Evolutionary conservation across 1,139 yeast species (phyloP).

Genomic region (Petasospora fabianii): DNA sequence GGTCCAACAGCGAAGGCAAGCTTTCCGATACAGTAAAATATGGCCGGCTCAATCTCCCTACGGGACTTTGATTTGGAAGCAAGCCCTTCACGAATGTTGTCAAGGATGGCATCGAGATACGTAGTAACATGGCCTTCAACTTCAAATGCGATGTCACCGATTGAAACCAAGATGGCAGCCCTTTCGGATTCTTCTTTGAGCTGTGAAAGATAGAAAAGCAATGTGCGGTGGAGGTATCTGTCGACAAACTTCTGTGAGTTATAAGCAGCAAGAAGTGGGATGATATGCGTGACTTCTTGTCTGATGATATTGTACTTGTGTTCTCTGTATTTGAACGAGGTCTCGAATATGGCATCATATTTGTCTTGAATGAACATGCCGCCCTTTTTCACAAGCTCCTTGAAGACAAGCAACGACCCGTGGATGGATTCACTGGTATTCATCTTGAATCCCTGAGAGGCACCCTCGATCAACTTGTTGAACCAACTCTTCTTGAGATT

Average conservation of each 20-base stretch:
- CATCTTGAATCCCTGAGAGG: constrained; percentile 45
- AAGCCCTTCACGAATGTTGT: constrained; percentile 79
- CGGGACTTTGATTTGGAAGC: constrained; percentile 45
- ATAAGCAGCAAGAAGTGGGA: constrained; percentile 80
- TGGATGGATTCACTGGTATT: constrained; percentile 69
- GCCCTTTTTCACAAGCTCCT: constrained; percentile 69
- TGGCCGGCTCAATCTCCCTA: constrained; percentile 79
- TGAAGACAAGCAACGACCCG: constrained; percentile 78
- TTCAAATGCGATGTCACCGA: constrained; percentile 81
- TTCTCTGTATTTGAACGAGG: constrained; percentile 69
- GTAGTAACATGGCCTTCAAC: constrained; percentile 87
- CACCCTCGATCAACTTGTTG: constrained; percentile 61
- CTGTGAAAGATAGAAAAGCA: constrained; percentile 74
- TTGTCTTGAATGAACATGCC: constrained; percentile 67
- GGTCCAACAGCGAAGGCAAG: constrained; percentile 90
- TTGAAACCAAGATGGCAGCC: constrained; percentile 72
- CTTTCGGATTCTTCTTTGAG: constrained; percentile 76
- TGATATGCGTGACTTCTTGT: constrained; percentile 74
- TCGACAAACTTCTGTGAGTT: constrained; percentile 76
- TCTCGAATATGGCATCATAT: constrained; percentile 75
- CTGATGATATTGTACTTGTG: constrained; percentile 74
- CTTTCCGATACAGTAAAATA: constrained; percentile 85
- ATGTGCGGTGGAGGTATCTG: constrained; percentile 74
- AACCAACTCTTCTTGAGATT: constrained; percentile 73
- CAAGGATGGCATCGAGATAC: constrained; percentile 81